Base-by-base conservation (phyloP, 768 basidiomycete species). In the Galerina sulciceps region DNA sequence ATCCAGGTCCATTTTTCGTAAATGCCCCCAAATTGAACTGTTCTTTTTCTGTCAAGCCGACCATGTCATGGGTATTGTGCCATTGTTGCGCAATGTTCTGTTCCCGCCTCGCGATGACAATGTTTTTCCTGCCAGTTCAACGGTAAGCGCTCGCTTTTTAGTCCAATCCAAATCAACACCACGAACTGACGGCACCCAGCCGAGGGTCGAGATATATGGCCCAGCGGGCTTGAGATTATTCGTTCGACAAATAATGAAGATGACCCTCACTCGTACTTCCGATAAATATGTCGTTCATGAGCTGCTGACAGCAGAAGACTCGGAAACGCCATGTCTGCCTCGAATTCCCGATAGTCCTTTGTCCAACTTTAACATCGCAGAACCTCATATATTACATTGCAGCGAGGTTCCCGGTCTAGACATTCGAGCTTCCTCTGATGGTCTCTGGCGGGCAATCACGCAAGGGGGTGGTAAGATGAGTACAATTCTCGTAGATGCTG, bases 231-330 rank as follows among this genome's bases (percentile, higher is more conserved):
- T 94, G 17, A 89, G 94, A 26, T 72, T 76, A 17, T 90, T 94
- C 71, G 75, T 95, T 22, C 89, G 93, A 43, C 81, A 82, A 40
- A 84, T 83, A 54, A 79, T 94, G 65, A 80, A 79, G 53, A 82
- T 91, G 75, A 93, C 94, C 0, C 75, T 84, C 40, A 85, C 85
- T 6, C 75, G 73, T 31, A 84, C 85, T 3, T 76, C 81, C 1
- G 84, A 88, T 45, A 81, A 77, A 13, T 95, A 89, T 67, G 82
- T 80, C 38, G 91, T 93, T 1, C 91, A 95, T 68, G 93, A 96
- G 68, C 81, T 95, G 1, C 78, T 95, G 17, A 78, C 74, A 2
- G 64, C 73, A 2, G 73, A 73, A n/a, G 91, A 93, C 59, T 38
- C 67, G n/a, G 65, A 76, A 0, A 87, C 84, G 3, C 72, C 84